These are phyloP conservation scores for Biancaea sappan DNA, from an alignment of 306 rosid genomes.

Conservation along the genomic window DNA sequence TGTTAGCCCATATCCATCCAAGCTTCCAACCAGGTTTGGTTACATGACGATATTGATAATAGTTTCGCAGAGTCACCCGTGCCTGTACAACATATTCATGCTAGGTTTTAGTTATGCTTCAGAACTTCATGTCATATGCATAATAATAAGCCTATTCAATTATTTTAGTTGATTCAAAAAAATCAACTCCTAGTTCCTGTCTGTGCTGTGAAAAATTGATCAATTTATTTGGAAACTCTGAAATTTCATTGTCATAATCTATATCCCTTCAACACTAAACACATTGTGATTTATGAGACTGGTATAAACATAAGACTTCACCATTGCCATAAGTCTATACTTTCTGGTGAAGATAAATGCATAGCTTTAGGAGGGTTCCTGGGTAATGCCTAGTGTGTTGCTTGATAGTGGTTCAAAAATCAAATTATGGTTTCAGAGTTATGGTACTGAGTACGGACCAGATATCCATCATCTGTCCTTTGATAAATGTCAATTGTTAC, in stretches of 20 bases:
- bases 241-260: background rate
- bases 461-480: slow-evolving; percentile 62
- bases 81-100: slow-evolving; percentile 53
- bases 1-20: slow-evolving; percentile 71
- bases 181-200: background rate
- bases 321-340: background rate
- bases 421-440: slow-evolving; percentile 3
- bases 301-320: background rate
- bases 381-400: background rate
- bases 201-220: background rate
- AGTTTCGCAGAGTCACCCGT: slow-evolving; percentile 64
- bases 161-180: background rate
- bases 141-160: background rate
- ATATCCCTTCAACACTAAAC: background rate
- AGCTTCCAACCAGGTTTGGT: slow-evolving; percentile 77
- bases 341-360: background rate
- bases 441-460: slow-evolving; percentile 50
- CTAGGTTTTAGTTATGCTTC: background rate
- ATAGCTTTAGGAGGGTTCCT: too few species aligned
- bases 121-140: background rate
- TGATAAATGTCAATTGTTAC: slow-evolving; percentile 64
- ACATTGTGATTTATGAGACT: background rate
- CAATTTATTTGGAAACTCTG: background rate
- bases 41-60: slow-evolving; percentile 64
- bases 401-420: slow-evolving; percentile 12